Evolutionary conservation across 345 rosid species (phyloP).

Genomic region (Eucalyptus victrix): DNA sequence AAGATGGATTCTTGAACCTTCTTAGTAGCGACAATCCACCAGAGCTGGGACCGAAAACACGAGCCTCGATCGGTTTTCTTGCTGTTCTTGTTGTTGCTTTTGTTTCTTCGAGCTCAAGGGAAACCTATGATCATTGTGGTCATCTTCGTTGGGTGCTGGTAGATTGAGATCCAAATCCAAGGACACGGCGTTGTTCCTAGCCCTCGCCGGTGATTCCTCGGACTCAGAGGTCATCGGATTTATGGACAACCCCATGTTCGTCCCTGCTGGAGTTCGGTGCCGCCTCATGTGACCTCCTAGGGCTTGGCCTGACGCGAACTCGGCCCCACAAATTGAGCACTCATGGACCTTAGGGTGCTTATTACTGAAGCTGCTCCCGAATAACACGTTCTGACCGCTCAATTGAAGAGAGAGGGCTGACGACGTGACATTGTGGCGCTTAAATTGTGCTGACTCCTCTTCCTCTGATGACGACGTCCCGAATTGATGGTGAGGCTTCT

Average conservation of each 20-base stretch:
- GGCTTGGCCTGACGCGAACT: slow-evolving; percentile 90
- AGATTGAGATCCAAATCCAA: slow-evolving; percentile 93
- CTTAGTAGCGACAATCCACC: slow-evolving; percentile 94
- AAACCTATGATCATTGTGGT: not conserved
- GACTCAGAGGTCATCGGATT: slow-evolving; percentile 28
- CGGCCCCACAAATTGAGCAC: slow-evolving; percentile 83
- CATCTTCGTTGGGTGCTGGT: slow-evolving; percentile 80
- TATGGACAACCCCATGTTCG: slow-evolving; percentile 17
- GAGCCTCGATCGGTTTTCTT: slow-evolving; percentile 2
- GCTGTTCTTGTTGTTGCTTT: slow-evolving; percentile 10
- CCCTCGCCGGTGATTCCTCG: slow-evolving; percentile 2
- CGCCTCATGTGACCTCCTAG: slow-evolving; percentile 98
- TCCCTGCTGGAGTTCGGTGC: slow-evolving; percentile 42
- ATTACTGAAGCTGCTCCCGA: not conserved
- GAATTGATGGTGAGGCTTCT: not conserved
- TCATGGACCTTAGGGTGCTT: slow-evolving; percentile 55
- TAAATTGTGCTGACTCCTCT: not conserved
- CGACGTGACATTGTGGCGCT: slow-evolving; percentile 20
- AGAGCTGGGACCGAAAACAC: slow-evolving; percentile 67
- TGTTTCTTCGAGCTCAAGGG: not conserved
- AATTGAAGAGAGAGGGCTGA: slow-evolving; percentile 43
- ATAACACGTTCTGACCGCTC: slow-evolving; percentile 10
- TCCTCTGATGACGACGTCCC: slow-evolving; percentile 7
- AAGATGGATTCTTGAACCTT: not conserved
- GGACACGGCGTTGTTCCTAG: slow-evolving; percentile 20